Conservation (phyloP, 179 eudicot genomes). For the Corrigiola litoralis region DNA sequence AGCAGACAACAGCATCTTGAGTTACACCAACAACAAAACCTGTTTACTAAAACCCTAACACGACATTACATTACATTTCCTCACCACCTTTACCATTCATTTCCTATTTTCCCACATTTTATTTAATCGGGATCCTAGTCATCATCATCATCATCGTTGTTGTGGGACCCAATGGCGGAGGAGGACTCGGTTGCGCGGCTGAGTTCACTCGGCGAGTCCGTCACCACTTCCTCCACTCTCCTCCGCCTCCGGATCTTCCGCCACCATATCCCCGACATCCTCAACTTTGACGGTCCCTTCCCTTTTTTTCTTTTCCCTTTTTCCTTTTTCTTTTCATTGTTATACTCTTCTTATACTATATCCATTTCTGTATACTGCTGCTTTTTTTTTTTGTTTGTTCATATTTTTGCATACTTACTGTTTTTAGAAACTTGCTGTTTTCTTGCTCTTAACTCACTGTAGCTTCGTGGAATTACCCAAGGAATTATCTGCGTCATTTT, state of each 20-base stretch:
- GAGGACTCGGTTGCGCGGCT: constrained; percentile 40
- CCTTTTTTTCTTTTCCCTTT: too few relatives aligned
- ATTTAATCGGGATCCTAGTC: background rate
- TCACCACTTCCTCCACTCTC: constrained; percentile 56
- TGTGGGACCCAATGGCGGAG: constrained; percentile 29
- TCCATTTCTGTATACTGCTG: too few relatives aligned
- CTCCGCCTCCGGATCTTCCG: constrained; percentile 63
- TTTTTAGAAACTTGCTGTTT: background rate
- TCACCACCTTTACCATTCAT: too few relatives aligned
- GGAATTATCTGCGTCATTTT: too few relatives aligned
- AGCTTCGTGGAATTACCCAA: too few relatives aligned
- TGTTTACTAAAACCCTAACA: too few relatives aligned
- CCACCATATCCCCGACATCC: constrained; percentile 47
- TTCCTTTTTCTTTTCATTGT: constrained; percentile 13
- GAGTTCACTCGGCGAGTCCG: constrained; percentile 34
- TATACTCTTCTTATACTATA: background rate
- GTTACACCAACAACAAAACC: too few relatives aligned
- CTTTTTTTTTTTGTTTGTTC: too few relatives aligned
- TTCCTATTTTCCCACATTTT: background rate
- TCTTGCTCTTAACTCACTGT: too few relatives aligned
- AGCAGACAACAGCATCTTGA: too few relatives aligned
- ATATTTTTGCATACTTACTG: too few relatives aligned
- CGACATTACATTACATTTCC: too few relatives aligned
- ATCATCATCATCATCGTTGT: background rate
- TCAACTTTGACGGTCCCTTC: constrained; percentile 24